phyloP scores from a whole-genome alignment of 345 rosid species.

The Camelina sativa region DNA sequence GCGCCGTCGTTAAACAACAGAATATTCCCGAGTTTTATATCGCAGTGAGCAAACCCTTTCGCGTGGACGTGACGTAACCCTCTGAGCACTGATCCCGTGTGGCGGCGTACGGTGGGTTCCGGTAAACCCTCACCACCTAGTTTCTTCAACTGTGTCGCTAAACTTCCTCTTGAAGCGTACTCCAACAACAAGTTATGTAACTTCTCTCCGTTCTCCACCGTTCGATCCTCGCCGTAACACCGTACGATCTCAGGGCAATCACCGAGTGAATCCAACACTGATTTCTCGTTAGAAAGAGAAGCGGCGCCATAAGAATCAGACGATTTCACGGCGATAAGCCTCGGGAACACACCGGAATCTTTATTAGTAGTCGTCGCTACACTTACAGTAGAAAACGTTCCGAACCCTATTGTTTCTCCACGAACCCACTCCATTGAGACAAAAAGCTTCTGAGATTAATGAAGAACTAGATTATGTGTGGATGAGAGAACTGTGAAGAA shows the following conservation, averaged over 20 bases:
- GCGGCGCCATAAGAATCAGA: conserved; percentile 39
- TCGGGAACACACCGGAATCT: conserved; percentile 37
- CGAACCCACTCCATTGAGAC: conserved; percentile 66
- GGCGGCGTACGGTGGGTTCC: conserved; percentile 53
- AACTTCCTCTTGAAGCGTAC: conserved; percentile 73
- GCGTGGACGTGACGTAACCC: conserved; percentile 67
- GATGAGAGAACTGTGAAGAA: background rate
- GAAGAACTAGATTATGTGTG: background rate
- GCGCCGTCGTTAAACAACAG: conserved; percentile 53
- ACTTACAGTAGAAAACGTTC: conserved; percentile 67
- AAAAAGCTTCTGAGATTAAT: background rate
- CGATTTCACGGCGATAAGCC: conserved; percentile 72
- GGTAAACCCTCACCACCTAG: conserved; percentile 46
- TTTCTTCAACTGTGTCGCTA: conserved; percentile 50
- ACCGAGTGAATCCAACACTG: conserved; percentile 52
- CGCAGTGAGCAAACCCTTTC: conserved; percentile 72
- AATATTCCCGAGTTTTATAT: conserved; percentile 63
- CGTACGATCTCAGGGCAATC: conserved; percentile 55
- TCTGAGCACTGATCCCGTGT: conserved; percentile 57
- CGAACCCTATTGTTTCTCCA: conserved; percentile 64
- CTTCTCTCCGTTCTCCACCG: conserved; percentile 49
- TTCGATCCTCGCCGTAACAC: conserved; percentile 58
- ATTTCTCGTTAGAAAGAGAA: conserved; percentile 58
- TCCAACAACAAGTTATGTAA: conserved; percentile 66
- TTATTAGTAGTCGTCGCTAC: conserved; percentile 34